Conservation (phyloP, 805 yeast genomes). For the Kodamaea neixiangensis region DNA sequence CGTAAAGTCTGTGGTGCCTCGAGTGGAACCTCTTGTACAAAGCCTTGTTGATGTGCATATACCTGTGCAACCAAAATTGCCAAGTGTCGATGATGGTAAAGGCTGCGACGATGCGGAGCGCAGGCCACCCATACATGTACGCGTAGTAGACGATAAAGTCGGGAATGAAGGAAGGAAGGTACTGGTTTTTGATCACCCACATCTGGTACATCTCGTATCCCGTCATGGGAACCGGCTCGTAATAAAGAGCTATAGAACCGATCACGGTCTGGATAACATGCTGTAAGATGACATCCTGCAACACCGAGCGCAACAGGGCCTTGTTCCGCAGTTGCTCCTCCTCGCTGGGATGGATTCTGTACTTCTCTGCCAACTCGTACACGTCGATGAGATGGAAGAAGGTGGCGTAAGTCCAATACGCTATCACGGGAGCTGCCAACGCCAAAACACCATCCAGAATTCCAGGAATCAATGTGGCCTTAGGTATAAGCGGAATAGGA, state of each 20-base stretch:
- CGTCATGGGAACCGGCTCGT: slow-evolving; percentile 58
- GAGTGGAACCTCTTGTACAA: slow-evolving; percentile 86
- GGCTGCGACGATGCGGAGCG: slow-evolving; percentile 58
- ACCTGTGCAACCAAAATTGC: slow-evolving; percentile 90
- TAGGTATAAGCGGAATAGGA: slow-evolving; percentile 20
- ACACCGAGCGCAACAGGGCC: slow-evolving; percentile 67
- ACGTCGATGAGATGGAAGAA: slow-evolving; percentile 77
- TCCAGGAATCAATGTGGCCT: slow-evolving; percentile 53
- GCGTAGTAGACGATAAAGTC: slow-evolving; percentile 47
- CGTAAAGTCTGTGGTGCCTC: slow-evolving; percentile 90
- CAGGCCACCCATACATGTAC: slow-evolving; percentile 67
- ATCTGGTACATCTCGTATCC: slow-evolving; percentile 50
- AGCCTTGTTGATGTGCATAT: slow-evolving; percentile 80
- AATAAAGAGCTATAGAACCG: slow-evolving; percentile 55
- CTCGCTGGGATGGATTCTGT: slow-evolving; percentile 89
- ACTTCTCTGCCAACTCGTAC: slow-evolving; percentile 72
- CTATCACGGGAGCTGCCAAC: slow-evolving; percentile 70
- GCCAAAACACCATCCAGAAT: slow-evolving; percentile 75
- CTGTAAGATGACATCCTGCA: slow-evolving; percentile 81
- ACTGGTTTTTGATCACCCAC: slow-evolving; percentile 47
- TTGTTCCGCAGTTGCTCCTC: slow-evolving; percentile 78
- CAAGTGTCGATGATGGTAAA: slow-evolving; percentile 84
- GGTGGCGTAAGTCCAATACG: slow-evolving; percentile 79
- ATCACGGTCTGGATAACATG: slow-evolving; percentile 79
- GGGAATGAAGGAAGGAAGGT: slow-evolving; percentile 46